These are phyloP conservation scores for Asterella californica DNA, from an alignment of 225 moss, liverwort and hornwort species.

Conservation along the genomic window DNA sequence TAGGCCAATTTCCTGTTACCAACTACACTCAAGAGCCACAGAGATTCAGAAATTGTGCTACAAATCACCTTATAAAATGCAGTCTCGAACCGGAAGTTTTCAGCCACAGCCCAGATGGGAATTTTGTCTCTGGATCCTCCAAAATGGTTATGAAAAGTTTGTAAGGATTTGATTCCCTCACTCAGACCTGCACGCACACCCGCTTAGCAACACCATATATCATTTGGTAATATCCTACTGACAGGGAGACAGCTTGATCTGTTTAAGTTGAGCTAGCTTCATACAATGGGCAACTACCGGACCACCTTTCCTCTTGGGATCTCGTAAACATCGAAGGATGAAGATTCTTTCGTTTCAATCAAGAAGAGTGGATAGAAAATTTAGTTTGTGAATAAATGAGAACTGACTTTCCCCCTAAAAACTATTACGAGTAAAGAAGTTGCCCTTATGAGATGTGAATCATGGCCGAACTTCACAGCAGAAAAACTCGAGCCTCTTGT, in stretches of 20 bases:
- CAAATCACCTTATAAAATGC: constrained; percentile 56
- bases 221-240: neutral
- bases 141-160: constrained; percentile 14
- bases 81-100: constrained; percentile 88
- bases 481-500: neutral
- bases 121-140: constrained; percentile 4
- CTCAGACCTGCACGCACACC: constrained; percentile 26
- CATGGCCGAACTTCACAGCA: neutral
- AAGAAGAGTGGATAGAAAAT: neutral
- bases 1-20: neutral
- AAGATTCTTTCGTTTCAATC: neutral
- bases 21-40: neutral
- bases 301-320: neutral
- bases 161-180: constrained; percentile 35
- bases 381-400: too few relatives aligned
- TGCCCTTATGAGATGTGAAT: neutral
- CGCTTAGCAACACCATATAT: neutral
- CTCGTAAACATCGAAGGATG: neutral
- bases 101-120: constrained; percentile 85
- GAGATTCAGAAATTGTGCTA: neutral
- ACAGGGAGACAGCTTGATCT: neutral
- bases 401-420: neutral
- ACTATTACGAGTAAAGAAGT: neutral
- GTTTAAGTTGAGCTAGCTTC: neutral
- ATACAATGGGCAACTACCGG: neutral